Percentiles rank a stretch among this genome's conserved stretches.
Evolutionary conservation across 148 eudicot genomes (phyloP).

Genomic region (Salicornia ramosissima): DNA sequence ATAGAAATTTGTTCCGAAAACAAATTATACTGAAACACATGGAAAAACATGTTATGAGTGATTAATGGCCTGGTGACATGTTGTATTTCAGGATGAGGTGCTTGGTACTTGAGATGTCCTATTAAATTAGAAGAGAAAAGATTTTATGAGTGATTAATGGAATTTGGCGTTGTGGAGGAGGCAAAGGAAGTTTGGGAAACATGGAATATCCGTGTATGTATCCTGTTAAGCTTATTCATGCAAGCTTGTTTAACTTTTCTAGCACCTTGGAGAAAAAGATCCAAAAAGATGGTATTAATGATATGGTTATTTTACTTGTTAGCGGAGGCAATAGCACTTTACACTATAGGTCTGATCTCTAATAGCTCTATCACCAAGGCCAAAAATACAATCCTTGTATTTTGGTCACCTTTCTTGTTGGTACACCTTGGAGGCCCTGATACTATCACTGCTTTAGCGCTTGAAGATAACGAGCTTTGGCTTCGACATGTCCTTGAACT

Average conservation of each 20-base stretch:
- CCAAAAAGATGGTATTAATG: neutral
- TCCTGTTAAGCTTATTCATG: conserved; percentile 7
- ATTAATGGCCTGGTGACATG: too few relatives aligned
- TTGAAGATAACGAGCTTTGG: conserved; percentile 18
- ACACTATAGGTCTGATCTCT: conserved; percentile 13
- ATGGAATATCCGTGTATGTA: conserved; percentile 10
- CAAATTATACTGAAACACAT: too few relatives aligned
- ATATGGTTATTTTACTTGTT: conserved; percentile 10
- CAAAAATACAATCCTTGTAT: neutral
- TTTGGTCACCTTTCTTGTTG: conserved; percentile 13
- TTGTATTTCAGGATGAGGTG: too few relatives aligned
- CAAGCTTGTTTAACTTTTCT: conserved; percentile 4
- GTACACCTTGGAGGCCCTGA: conserved; percentile 16
- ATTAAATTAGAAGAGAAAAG: too few relatives aligned
- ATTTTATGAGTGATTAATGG: neutral
- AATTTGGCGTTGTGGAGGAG: neutral
- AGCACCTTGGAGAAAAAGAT: conserved; percentile 15
- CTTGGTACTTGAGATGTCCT: too few relatives aligned
- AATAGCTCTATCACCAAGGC: neutral
- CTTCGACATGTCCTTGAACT: conserved; percentile 13
- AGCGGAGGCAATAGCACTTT: conserved; percentile 13
- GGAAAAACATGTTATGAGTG: too few relatives aligned
- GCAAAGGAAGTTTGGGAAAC: conserved; percentile 10
- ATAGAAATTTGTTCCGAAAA: too few relatives aligned
- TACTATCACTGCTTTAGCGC: conserved; percentile 14